Base-by-base conservation (phyloP, 2,329 filamentous ascomycete genomes). In the Verticillium dahliae region DNA sequence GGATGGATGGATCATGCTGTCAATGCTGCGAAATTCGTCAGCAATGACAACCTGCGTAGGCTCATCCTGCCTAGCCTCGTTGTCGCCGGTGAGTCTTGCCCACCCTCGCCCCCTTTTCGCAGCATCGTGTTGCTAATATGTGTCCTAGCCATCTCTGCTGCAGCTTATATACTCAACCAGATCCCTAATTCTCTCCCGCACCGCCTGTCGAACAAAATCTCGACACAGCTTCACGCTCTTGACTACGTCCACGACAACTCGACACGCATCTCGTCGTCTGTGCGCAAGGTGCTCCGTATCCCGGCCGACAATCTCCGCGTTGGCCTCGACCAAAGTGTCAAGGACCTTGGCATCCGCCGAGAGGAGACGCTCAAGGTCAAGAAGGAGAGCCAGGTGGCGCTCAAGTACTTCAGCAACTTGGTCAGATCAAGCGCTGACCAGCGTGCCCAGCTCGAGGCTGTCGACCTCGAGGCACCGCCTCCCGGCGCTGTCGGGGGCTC, bases 221-320 rank as follows among this genome's bases (percentile, higher is more conserved):
- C 92, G 2, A 80, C 85, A 37, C 91, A 92, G 69, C 87, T 99
- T 41, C 79, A 85, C 7, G 84, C 90, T 18, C 87, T 97, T 70
- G 95, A 99, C 77, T 99, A 98, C 72, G 91, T 95, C 1, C 95
- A 99, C 75, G 78, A 85, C 66, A 99, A 99, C 78, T 87, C 92
- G 55, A 81, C 84, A 18, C 90, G 95, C 60, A 96, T 99, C 70
- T 89, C 91, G 27, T 83, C 86, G 33, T 90, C 96, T 60, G 92
- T 97, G 52, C 91, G 94, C 67, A 91, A 92, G 72, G 92, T 97
- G 9, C 85, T 99, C 45, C 91, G 91, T 63, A 87, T 90, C 69
- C 95, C 95, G 1, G 91, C 93, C 1, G 90, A 94, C 70, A 92
- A 92, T 69, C 85, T 99, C 7, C 89, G 92, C 60, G 87, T 92